Conservation (phyloP, 148 eudicot genomes). For the Rhododendron griersonianum region DNA sequence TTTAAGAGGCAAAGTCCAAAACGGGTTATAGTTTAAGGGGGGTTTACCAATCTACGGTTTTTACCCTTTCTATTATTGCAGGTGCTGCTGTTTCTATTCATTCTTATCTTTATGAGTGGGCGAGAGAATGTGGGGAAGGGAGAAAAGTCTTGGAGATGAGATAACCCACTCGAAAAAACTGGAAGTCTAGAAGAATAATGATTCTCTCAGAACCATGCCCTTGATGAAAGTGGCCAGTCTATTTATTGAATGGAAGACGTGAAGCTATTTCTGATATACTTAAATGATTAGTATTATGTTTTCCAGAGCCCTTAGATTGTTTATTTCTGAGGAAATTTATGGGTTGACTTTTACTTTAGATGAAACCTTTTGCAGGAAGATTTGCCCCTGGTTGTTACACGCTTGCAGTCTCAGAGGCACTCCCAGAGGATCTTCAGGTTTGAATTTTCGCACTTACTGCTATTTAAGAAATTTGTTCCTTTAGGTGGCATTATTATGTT, state of each 20-base stretch:
- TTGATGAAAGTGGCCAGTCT: constrained; percentile 2
- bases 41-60: not conserved
- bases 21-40: not conserved
- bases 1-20: not conserved
- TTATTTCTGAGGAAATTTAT: not conserved
- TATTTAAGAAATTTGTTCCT: not conserved
- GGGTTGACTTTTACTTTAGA: not conserved
- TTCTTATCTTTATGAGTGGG: not conserved
- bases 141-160: not conserved
- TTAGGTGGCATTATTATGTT: not conserved
- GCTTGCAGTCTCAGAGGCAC: constrained; percentile 77
- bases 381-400: constrained; percentile 78
- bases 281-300: not conserved
- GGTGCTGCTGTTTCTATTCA: not conserved
- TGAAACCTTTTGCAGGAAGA: constrained; percentile 40
- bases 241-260: not conserved
- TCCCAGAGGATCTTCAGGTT: constrained; percentile 67
- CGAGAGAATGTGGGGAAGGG: not conserved
- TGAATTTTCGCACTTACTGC: constrained; percentile 8
- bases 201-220: not conserved
- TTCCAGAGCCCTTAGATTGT: not conserved
- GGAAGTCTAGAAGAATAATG: not conserved
- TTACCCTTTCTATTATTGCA: not conserved
- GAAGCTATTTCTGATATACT: not conserved
- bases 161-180: not conserved